Base-by-base conservation (phyloP, 768 basidiomycete species). In the Xerocomus potaroensis region DNA sequence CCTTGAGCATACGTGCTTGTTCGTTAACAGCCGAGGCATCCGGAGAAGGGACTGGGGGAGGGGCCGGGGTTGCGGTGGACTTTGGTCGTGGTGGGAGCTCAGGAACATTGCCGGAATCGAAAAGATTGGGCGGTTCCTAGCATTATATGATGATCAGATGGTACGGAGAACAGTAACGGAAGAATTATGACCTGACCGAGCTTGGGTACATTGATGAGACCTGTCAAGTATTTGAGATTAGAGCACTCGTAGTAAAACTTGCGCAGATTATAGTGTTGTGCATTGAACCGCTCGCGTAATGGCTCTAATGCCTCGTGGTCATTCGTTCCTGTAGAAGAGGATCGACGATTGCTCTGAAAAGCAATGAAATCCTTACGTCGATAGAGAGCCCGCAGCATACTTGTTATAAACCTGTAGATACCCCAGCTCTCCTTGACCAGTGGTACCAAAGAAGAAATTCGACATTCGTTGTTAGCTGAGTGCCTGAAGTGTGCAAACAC, bases 181-280 rank as follows among this genome's bases (percentile, higher is more conserved):
- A 37, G 16, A 27, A 12, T 46, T 24, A 45, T 43, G 59, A 91
- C 92, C 62, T 89, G 84, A 36, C 92, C 95, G 29, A 99, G 77
- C 67, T 98, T 99, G 10, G 96, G 96, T 3, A 99, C 94, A 65
- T 98, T 99, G 61, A 98, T 96, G 26, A 99, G 77, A 36, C 94
- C 91, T 9, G 96, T 99, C 43, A 99, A 71, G 68, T 96, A 99
- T 66, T 96, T 97, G 55, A 99, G 79, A 69, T 98, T 98, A 9
- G 93, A 96, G 64, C 96, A 99, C 64, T 99, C 96, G 64, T 98
- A 98, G 73, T 98, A 98, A 71, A 96, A 99, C 65, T 95, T 92
- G 52, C 96, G 85, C 9, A 99, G 77, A 53, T 81, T 86, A 61
- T 93, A 84, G 61, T 99, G 96, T 60, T 98, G 96, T 19, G 89